Evolutionary conservation across 2,329 filamentous ascomycete species (phyloP), one percentile per base, ranked within the genome.

Genomic region (Colletotrichum tanaceti): DNA sequence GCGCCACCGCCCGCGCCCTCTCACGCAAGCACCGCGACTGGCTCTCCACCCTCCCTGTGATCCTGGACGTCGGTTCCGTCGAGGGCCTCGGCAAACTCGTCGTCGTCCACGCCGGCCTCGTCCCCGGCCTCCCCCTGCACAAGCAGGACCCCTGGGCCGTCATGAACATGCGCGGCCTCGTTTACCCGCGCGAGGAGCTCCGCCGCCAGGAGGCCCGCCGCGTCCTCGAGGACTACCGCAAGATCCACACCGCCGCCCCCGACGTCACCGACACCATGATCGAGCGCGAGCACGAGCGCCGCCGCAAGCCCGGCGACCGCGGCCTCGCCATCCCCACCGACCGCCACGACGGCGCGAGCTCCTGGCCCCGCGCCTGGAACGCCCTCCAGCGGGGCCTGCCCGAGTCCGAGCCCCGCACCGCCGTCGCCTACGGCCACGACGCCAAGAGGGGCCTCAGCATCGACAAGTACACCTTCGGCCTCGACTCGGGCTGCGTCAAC

Each of bases 151-250:
- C 94, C 0, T 90, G 88, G 78, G 90, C 91, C 59, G 91, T 92
- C 47, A 98, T 98, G 94, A 96, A 93, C 76, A 97, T 99, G 93
- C 89, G 94, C 65, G 92, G 90, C 7, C 87, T 97, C 62, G 85
- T 92, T 72, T 85, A 83, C 72, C 80, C 89, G 7, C 77, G 76
- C 38, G 74, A 77, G 59, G 75, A 79, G 28, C 77, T 80, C 35
- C 78, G 79, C 81, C 71, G 83, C 74, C 70, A 79, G 73, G 61
- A 79, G 77, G 65, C 73, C 43, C 70, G 72, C 47, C 68, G 65
- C 62, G 63, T 66, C 35, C 62, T 72, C 35, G 67, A 66, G 52
- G 58, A 63, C 20, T 61, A 61, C 67, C 67, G 44, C 24, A 58
- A 67, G 52, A 20, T 14, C 32, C 71, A 71, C 41, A 66, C 62